These are phyloP conservation scores for Leccinum solheimii DNA, from an alignment of 1,284 basidiomycete genomes.

Conservation along the genomic window DNA sequence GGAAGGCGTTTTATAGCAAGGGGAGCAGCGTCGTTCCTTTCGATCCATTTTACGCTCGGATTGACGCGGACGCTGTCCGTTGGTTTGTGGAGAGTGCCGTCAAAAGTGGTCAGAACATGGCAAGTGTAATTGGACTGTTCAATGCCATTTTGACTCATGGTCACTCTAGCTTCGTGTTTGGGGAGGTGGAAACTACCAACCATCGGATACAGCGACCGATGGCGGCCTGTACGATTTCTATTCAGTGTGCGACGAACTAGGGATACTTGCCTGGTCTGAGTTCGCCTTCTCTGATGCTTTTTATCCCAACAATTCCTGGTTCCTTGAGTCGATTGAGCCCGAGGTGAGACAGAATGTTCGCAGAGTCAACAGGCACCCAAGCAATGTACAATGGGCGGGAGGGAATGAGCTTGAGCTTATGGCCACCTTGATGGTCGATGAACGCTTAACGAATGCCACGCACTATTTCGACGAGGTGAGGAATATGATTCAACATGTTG, in stretches of 20 bases:
- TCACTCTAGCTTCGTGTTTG: constrained; percentile 51
- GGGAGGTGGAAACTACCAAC: constrained; percentile 58
- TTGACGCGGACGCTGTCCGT: constrained; percentile 49
- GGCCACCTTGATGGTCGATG: constrained; percentile 36
- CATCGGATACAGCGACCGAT: constrained; percentile 39
- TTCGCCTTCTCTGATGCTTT: constrained; percentile 62
- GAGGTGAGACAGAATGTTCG: constrained; percentile 63
- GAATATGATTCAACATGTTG: background rate
- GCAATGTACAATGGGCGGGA: constrained; percentile 58
- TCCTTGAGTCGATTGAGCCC: constrained; percentile 33
- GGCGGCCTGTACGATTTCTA: constrained; percentile 60
- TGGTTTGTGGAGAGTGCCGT: constrained; percentile 61
- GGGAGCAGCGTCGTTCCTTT: constrained; percentile 45
- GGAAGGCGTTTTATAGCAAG: constrained; percentile 53
- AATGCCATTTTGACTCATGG: background rate
- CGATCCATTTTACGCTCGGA: constrained; percentile 48
- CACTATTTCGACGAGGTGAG: constrained; percentile 53
- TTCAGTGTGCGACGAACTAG: constrained; percentile 60
- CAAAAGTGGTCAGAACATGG: constrained; percentile 59
- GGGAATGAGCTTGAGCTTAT: constrained; percentile 65
- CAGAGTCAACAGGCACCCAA: constrained; percentile 24
- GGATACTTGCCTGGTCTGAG: constrained; percentile 63
- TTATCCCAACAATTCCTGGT: constrained; percentile 46
- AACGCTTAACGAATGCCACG: constrained; percentile 36
- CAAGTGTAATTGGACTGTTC: constrained; percentile 22